phyloP scores from a whole-genome alignment of 1,139 yeast species.

The Trichomonascaceae sp. region DNA sequence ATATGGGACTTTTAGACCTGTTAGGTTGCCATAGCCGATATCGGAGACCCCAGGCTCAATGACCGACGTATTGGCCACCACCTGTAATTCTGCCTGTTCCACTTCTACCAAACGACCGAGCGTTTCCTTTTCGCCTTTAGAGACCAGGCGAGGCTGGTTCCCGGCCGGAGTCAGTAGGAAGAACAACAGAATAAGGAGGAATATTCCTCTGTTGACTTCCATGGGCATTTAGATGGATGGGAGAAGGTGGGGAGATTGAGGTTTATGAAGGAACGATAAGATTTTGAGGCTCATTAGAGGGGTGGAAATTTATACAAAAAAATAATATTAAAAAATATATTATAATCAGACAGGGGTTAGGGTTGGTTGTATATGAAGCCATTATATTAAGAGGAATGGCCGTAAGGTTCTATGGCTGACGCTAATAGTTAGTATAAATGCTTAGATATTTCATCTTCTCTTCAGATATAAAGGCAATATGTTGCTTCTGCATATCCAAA shows the following conservation, averaged over 20 bases:
- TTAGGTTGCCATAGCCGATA: slow-evolving; percentile 62
- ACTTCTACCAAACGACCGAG: slow-evolving; percentile 31
- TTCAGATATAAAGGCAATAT: slow-evolving; percentile 14
- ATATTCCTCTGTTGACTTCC: slow-evolving; percentile 24
- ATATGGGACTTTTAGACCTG: slow-evolving; percentile 46
- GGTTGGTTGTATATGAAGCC: background rate
- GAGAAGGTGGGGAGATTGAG: background rate
- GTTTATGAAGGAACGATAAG: background rate
- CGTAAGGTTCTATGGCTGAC: too few relatives aligned
- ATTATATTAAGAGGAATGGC: background rate
- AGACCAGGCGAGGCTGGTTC: slow-evolving; percentile 24
- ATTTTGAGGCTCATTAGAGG: background rate
- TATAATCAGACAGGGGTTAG: too few relatives aligned
- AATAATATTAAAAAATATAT: too few relatives aligned
- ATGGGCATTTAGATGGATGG: slow-evolving; percentile 12
- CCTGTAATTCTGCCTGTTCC: slow-evolving; percentile 31
- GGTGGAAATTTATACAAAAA: too few relatives aligned
- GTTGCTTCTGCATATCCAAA: slow-evolving; percentile 17
- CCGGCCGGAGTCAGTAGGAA: slow-evolving; percentile 27
- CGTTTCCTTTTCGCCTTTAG: slow-evolving; percentile 28
- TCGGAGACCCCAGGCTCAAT: slow-evolving; percentile 34
- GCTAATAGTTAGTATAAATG: background rate
- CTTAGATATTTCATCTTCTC: background rate
- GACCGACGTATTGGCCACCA: slow-evolving; percentile 29
- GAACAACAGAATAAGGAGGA: slow-evolving; percentile 23